Evolutionary conservation across 352 stramenopile genomes (phyloP).

Genomic region (Globisporangium acanthophoron): DNA sequence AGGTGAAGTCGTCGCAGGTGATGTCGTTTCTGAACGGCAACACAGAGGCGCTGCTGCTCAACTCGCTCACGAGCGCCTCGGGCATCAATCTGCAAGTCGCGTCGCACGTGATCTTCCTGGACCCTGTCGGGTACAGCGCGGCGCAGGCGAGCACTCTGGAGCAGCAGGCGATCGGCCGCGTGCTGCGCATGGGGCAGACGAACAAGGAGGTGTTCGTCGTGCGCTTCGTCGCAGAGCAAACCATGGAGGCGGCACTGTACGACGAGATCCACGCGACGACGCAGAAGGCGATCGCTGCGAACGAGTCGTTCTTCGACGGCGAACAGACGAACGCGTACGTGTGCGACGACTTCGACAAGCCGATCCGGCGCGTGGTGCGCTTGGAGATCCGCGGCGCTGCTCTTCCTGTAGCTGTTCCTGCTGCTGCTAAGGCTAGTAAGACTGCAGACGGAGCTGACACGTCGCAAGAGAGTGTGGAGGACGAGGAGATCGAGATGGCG

Average conservation of each 20-base stretch:
- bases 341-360: conserved; percentile 45
- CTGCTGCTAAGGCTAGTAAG: neutral
- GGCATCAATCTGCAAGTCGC: conserved; percentile 84
- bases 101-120: conserved; percentile 78
- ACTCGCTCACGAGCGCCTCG: conserved; percentile 75
- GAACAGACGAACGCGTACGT: conserved; percentile 41
- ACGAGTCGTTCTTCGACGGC: conserved; percentile 71
- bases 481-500: conserved; percentile 66
- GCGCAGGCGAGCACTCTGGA: conserved; percentile 74
- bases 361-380: conserved; percentile 50
- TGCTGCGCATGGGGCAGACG: conserved; percentile 83
- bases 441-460: conserved; percentile 39
- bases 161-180: conserved; percentile 78
- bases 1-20: conserved; percentile 72
- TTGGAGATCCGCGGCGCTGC: conserved; percentile 32
- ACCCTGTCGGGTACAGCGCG: conserved; percentile 62
- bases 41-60: conserved; percentile 68
- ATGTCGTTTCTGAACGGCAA: conserved; percentile 56
- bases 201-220: conserved; percentile 63
- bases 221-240: conserved; percentile 68
- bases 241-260: conserved; percentile 68
- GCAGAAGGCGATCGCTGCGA: conserved; percentile 30
- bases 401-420: neutral
- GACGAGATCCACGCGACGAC: conserved; percentile 63
- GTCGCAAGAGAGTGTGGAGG: conserved; percentile 24